A percentile compares a stretch with the other conserved stretches of the same genome.
phyloP scores from a whole-genome alignment of 805 yeast genomes.

The Spencermartinsiella europaea region DNA sequence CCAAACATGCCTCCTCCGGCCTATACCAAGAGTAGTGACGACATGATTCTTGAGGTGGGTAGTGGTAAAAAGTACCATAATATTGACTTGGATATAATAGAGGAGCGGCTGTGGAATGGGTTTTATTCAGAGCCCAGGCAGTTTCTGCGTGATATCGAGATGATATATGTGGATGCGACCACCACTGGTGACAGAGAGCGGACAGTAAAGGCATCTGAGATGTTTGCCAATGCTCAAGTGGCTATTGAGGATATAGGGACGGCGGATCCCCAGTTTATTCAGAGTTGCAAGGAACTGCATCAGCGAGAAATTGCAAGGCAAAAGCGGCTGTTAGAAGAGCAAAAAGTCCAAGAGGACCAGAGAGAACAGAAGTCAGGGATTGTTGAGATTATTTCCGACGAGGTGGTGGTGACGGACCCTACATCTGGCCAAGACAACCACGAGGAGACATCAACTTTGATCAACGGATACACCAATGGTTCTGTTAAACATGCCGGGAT shows the following conservation, averaged over 20 bases:
- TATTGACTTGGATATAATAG: slow-evolving; percentile 91
- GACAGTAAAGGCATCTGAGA: slow-evolving; percentile 75
- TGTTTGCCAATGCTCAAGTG: slow-evolving; percentile 94
- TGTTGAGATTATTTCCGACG: not conserved
- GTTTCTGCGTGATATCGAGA: slow-evolving; percentile 74
- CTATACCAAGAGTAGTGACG: slow-evolving; percentile 45
- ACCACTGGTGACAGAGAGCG: slow-evolving; percentile 80
- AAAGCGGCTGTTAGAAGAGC: slow-evolving; percentile 20
- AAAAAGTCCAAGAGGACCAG: slow-evolving; percentile 4
- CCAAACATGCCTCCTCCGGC: slow-evolving; percentile 18
- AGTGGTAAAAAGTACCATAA: slow-evolving; percentile 73
- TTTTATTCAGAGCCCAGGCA: slow-evolving; percentile 90
- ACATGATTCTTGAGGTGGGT: slow-evolving; percentile 74
- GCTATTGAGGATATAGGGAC: slow-evolving; percentile 76
- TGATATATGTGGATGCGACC: slow-evolving; percentile 74
- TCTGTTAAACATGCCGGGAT: not conserved
- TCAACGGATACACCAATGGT: not conserved
- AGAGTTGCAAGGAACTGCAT: slow-evolving; percentile 70
- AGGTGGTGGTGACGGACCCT: no score
- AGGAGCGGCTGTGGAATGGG: slow-evolving; percentile 96
- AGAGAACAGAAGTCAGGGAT: not conserved
- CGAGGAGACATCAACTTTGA: no score
- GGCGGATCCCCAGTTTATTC: slow-evolving; percentile 56
- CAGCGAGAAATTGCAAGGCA: slow-evolving; percentile 38
- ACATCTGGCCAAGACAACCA: not conserved